Conservation (phyloP, 768 basidiomycete genomes). For the Hemileccinum rubropunctum region DNA sequence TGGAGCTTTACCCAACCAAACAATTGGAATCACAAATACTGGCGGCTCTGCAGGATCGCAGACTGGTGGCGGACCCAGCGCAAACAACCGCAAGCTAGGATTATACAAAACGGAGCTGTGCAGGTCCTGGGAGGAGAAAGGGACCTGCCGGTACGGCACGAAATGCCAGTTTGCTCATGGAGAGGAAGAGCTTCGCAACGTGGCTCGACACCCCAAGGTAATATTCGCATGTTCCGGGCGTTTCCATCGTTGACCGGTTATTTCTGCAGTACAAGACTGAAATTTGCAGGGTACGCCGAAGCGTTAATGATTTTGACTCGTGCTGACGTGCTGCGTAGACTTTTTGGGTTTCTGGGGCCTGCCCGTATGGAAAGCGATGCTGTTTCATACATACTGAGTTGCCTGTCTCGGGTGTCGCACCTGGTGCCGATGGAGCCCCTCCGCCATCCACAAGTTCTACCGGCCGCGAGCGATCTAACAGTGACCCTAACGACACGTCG, state of each 20-base stretch:
- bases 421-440: slow-evolving; percentile 51
- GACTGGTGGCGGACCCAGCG: slow-evolving; percentile 66
- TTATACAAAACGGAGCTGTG: slow-evolving; percentile 91
- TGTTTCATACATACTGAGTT: slow-evolving; percentile 93
- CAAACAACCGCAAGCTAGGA: slow-evolving; percentile 88
- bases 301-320: background rate
- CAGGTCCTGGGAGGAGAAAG: slow-evolving; percentile 92
- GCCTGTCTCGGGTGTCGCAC: slow-evolving; percentile 58
- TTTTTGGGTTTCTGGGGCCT: slow-evolving; percentile 92
- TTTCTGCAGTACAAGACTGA: slow-evolving; percentile 81
- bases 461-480: slow-evolving; percentile 70
- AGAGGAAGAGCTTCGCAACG: slow-evolving; percentile 80
- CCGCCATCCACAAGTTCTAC: slow-evolving; percentile 51
- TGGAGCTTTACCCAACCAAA: slow-evolving; percentile 44
- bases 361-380: slow-evolving; percentile 89
- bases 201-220: slow-evolving; percentile 89
- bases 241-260: slow-evolving; percentile 15
- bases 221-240: slow-evolving; percentile 11
- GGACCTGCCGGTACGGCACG: slow-evolving; percentile 76
- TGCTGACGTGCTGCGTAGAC: slow-evolving; percentile 47
- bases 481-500: slow-evolving; percentile 72
- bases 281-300: slow-evolving; percentile 73
- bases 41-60: slow-evolving; percentile 30
- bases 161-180: slow-evolving; percentile 96
- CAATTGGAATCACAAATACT: slow-evolving; percentile 42